Evolutionary conservation across 163 green algal genomes (phyloP), one percentile per base, ranked within the genome.

Genomic region (Chlorella variabilis): DNA sequence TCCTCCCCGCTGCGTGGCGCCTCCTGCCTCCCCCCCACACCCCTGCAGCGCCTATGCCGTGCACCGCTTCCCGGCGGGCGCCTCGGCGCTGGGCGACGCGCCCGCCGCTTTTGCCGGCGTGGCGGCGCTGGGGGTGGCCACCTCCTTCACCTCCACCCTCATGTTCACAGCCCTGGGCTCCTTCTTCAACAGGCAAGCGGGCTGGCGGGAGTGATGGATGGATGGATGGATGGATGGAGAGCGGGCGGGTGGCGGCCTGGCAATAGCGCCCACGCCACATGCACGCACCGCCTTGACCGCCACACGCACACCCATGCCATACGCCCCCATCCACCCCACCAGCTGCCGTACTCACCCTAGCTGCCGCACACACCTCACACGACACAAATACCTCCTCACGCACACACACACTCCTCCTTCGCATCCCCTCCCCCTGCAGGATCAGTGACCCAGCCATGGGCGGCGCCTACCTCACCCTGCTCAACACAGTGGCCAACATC

Each of bases 401-500:
- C n/a, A n/a, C n/a, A n/a, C n/a, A n/a, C n/a, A n/a, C n/a, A n/a
- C n/a, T n/a, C n/a, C 66, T 74, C 23, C 3, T 4, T 74, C 34
- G 2, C 9, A 13, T n/a, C 27, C n/a, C 13, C 13, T 18, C 31
- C 38, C 3, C 65, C n/a, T 54, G 69, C 78, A 78, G 86, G 18
- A 90, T 96, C 36, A 89, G 71, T 71, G 90, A 91, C 63, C 88
- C 89, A 8, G 51, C 49, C 41, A 91, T 91, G 87, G 94, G 94
- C 31, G 95, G 95, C 33, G 91, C 94, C 7, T 99, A 98, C 90
- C 90, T 99, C 27, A 99, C 96, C 1, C 90, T 99, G 71, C 92
- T 99, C 48, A 99, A 99, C 90, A 98, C 96, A 15, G 94, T 98
- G 51, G 91, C 94, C 59, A 99, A 99, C 91, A 91, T 98, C 83